These are phyloP conservation scores for Chytridium lagenaria DNA, from an alignment of 371 early-diverging fungal genomes.

Conservation along the genomic window DNA sequence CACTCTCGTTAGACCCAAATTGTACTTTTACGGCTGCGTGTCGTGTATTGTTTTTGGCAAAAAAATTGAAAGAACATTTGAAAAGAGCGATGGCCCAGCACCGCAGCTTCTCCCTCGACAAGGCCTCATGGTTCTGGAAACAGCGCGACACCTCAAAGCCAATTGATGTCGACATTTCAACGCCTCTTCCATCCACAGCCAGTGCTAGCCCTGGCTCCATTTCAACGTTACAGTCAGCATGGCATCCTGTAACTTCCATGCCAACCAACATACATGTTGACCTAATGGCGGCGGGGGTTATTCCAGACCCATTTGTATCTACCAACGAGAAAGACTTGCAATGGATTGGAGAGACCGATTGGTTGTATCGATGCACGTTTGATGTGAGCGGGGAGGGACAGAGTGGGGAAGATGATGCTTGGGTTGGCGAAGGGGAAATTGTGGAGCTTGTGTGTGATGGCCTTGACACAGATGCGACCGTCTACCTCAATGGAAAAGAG, in stretches of 20 bases:
- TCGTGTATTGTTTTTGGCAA: no score
- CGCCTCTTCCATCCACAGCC: background rate
- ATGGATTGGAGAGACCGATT: constrained; percentile 25
- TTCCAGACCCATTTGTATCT: constrained; percentile 33
- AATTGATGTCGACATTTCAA: background rate
- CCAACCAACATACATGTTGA: constrained; percentile 28
- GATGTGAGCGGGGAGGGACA: background rate
- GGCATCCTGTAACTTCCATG: background rate
- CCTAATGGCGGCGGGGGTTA: constrained; percentile 21
- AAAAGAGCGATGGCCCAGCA: no score
- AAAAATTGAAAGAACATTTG: no score
- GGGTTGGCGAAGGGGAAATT: background rate
- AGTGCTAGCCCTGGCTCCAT: background rate
- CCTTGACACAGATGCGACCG: constrained; percentile 50
- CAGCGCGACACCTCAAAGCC: constrained; percentile 1
- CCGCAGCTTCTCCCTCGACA: background rate
- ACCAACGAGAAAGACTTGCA: constrained; percentile 14
- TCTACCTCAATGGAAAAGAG: constrained; percentile 44
- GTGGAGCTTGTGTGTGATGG: constrained; percentile 47
- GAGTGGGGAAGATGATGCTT: no score
- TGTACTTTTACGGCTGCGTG: no score
- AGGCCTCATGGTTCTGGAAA: constrained; percentile 1
- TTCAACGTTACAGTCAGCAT: background rate
- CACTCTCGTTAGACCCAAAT: no score
- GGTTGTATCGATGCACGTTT: constrained; percentile 28